Evolutionary conservation across 352 stramenopile genomes (phyloP).

Genomic region (Globisporangium lucens): DNA sequence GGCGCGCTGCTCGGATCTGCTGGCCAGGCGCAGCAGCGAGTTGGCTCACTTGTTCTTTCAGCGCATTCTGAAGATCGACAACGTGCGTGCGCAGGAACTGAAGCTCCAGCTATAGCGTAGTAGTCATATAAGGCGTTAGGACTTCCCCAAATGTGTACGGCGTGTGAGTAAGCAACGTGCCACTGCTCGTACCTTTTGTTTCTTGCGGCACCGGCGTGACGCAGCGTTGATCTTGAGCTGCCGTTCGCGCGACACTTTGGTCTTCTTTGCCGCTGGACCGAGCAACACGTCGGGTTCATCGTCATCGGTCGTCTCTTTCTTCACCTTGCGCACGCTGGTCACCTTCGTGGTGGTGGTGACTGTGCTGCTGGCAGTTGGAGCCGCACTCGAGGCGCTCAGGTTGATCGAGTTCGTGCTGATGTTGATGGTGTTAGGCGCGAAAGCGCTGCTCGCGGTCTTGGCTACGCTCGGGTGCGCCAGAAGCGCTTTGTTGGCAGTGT

Average conservation of each 20-base stretch:
- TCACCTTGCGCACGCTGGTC: constrained; percentile 14
- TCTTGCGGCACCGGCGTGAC: constrained; percentile 77
- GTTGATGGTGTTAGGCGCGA: constrained; percentile 19
- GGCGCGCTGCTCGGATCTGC: constrained; percentile 37
- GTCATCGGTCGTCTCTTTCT: constrained; percentile 28
- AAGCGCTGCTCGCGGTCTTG: constrained; percentile 6
- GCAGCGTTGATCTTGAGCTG: constrained; percentile 88
- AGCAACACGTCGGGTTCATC: constrained; percentile 18
- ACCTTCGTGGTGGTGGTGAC: background rate
- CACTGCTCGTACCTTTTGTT: constrained; percentile 53
- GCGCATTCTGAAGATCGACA: constrained; percentile 66
- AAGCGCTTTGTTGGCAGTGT: constrained; percentile 20
- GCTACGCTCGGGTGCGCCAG: constrained; percentile 18
- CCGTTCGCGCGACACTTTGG: constrained; percentile 79
- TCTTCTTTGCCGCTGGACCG: constrained; percentile 54
- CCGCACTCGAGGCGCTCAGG: constrained; percentile 14
- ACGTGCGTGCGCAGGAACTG: constrained; percentile 82
- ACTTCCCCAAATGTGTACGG: background rate
- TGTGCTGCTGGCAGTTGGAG: background rate
- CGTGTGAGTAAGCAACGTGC: background rate
- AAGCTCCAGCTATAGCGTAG: constrained; percentile 44
- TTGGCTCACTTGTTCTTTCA: constrained; percentile 65
- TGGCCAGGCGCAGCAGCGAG: constrained; percentile 37
- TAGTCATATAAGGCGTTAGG: background rate
- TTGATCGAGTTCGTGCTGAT: constrained; percentile 36